phyloP scores from a whole-genome alignment of 2,329 filamentous ascomycete species.

The Tolypocladium amazonense region DNA sequence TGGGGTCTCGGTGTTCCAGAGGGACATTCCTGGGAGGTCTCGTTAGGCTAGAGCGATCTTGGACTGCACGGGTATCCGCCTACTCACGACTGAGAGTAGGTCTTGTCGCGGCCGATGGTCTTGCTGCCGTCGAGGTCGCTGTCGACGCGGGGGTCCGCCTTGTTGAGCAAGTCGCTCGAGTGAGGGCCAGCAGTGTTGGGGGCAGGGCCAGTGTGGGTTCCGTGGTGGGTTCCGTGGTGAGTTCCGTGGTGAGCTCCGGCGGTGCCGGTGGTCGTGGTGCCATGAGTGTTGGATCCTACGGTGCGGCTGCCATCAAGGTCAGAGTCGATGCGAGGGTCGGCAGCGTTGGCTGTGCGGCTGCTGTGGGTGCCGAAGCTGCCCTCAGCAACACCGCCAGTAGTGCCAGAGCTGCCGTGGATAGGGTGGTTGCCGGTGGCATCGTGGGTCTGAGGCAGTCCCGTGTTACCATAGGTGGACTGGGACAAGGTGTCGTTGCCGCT shows the following conservation, averaged over 20 bases:
- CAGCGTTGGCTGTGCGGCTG: slow-evolving; percentile 32
- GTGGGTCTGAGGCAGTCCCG: not conserved
- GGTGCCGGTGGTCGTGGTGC: not conserved
- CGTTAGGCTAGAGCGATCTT: not conserved
- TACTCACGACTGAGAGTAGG: slow-evolving; percentile 27
- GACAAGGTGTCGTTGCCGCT: not conserved
- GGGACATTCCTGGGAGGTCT: not conserved
- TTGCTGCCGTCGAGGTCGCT: slow-evolving; percentile 42
- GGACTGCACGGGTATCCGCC: not conserved
- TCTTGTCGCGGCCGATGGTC: slow-evolving; percentile 44
- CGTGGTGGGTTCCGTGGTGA: slow-evolving; percentile 13
- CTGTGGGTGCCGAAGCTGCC: slow-evolving; percentile 30
- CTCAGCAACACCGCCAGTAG: slow-evolving; percentile 11
- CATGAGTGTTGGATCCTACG: slow-evolving; percentile 12
- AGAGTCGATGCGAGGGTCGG: slow-evolving; percentile 40
- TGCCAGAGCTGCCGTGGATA: not conserved
- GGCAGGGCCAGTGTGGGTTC: slow-evolving; percentile 14
- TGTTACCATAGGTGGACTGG: slow-evolving; percentile 4
- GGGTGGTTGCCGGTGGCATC: not conserved
- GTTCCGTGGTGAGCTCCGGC: slow-evolving; percentile 18
- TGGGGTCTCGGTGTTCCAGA: slow-evolving; percentile 30
- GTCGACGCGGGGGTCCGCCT: slow-evolving; percentile 44
- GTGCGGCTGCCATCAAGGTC: slow-evolving; percentile 31
- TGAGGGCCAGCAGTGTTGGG: slow-evolving; percentile 30
- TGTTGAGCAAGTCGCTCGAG: slow-evolving; percentile 42